These are phyloP conservation scores for Coix lacrymajobi DNA, from an alignment of 176 grass and related monocot species.

Conservation along the genomic window DNA sequence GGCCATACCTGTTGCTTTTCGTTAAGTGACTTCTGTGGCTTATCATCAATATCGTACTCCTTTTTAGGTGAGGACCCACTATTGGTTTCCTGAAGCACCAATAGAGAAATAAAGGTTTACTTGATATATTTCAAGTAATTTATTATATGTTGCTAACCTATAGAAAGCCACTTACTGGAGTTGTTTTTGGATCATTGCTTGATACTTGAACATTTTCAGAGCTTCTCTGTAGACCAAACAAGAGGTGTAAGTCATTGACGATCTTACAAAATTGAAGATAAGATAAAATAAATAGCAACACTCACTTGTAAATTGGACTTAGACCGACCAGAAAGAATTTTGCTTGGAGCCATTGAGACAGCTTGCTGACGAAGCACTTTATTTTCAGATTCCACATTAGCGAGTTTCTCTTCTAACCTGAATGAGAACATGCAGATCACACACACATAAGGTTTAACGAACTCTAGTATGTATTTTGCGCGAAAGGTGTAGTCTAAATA, in stretches of 20 bases:
- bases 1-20: slow-evolving; percentile 83
- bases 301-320: slow-evolving; percentile 89
- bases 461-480: neutral
- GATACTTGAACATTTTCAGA: slow-evolving; percentile 61
- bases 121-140: neutral
- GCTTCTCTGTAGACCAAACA: slow-evolving; percentile 69
- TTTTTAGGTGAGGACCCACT: slow-evolving; percentile 50
- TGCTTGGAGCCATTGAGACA: slow-evolving; percentile 90
- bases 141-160: neutral
- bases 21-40: slow-evolving; percentile 91
- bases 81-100: slow-evolving; percentile 57
- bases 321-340: slow-evolving; percentile 86
- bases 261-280: neutral
- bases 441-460: neutral
- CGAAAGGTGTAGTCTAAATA: neutral
- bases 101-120: slow-evolving; percentile 7
- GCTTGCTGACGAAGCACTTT: slow-evolving; percentile 99
- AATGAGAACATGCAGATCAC: slow-evolving; percentile 34
- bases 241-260: slow-evolving; percentile 11
- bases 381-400: slow-evolving; percentile 99
- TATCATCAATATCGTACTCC: slow-evolving; percentile 90
- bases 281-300: slow-evolving; percentile 19
- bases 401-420: slow-evolving; percentile 95
- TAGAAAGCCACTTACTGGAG: slow-evolving; percentile 42
- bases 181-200: slow-evolving; percentile 45